These are phyloP conservation scores for Nitzschia sp. DNA, from an alignment of 108 stramenopile species.

Conservation along the genomic window DNA sequence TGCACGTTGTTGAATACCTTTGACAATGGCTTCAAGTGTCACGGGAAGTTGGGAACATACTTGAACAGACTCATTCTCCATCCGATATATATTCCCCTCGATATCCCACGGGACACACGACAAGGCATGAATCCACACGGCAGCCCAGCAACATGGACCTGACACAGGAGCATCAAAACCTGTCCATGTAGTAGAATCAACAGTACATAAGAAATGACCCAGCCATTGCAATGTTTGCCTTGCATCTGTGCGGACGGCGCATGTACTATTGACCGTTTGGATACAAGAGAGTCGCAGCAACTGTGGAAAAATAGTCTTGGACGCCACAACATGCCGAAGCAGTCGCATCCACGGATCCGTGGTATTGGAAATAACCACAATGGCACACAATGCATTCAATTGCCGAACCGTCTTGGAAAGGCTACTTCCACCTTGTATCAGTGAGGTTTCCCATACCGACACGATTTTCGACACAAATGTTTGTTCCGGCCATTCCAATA, in stretches of 20 bases:
- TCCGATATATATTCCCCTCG: constrained; percentile 30
- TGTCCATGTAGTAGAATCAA: too few relatives aligned
- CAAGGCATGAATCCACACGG: constrained; percentile 46
- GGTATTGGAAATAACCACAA: too few relatives aligned
- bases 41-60: too few relatives aligned
- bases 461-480: too few relatives aligned
- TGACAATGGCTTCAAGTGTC: too few relatives aligned
- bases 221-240: constrained; percentile 11
- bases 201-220: neutral
- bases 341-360: too few relatives aligned
- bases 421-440: neutral
- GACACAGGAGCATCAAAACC: neutral
- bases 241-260: constrained; percentile 18
- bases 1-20: too few relatives aligned
- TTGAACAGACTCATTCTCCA: neutral
- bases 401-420: constrained; percentile 41
- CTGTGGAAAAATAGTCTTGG: constrained; percentile 9
- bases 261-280: constrained; percentile 23
- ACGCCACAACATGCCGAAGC: too few relatives aligned
- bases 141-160: neutral
- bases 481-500: constrained; percentile 35
- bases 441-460: too few relatives aligned
- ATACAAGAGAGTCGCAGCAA: constrained; percentile 48
- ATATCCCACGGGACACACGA: constrained; percentile 41
- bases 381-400: constrained; percentile 35